Evolutionary conservation across 192 early-diverging fungal species (phyloP).

Genomic region (Entomortierella parvispora): DNA sequence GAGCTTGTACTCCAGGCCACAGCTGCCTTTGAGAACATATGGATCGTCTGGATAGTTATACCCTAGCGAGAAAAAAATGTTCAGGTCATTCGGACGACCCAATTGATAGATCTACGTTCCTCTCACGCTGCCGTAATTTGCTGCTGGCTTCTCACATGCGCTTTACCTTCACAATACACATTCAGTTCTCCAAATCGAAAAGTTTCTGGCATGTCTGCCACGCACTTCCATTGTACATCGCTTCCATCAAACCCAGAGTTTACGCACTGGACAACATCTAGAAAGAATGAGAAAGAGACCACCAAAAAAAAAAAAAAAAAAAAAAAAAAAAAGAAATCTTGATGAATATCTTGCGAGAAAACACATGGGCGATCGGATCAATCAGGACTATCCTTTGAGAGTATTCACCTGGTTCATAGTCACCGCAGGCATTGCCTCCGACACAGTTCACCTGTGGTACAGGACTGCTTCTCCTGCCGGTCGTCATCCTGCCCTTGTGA

Average conservation of each 20-base stretch:
- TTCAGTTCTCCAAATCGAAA: slow-evolving; percentile 51
- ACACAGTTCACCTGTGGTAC: slow-evolving; percentile 55
- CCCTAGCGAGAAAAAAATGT: slow-evolving; percentile 6
- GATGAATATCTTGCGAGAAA: not conserved
- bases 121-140: too few relatives aligned
- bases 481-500: slow-evolving; percentile 45
- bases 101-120: too few relatives aligned
- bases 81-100: too few relatives aligned
- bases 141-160: too few relatives aligned
- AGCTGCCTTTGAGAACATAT: slow-evolving; percentile 52
- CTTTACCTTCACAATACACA: slow-evolving; percentile 53
- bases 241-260: slow-evolving; percentile 58
- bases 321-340: not conserved
- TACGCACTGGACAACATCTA: slow-evolving; percentile 51
- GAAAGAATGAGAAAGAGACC: not conserved
- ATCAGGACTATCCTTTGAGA: not conserved
- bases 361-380: not conserved
- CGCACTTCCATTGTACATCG: slow-evolving; percentile 62
- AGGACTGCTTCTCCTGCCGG: slow-evolving; percentile 47
- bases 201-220: slow-evolving; percentile 51
- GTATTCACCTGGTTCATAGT: slow-evolving; percentile 45
- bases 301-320: not conserved
- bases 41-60: slow-evolving; percentile 56
- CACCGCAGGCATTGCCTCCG: slow-evolving; percentile 54
- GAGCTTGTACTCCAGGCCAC: slow-evolving; percentile 57